These are phyloP conservation scores for Stephanodiscus triporus DNA, from an alignment of 108 stramenopile species.

Conservation along the genomic window DNA sequence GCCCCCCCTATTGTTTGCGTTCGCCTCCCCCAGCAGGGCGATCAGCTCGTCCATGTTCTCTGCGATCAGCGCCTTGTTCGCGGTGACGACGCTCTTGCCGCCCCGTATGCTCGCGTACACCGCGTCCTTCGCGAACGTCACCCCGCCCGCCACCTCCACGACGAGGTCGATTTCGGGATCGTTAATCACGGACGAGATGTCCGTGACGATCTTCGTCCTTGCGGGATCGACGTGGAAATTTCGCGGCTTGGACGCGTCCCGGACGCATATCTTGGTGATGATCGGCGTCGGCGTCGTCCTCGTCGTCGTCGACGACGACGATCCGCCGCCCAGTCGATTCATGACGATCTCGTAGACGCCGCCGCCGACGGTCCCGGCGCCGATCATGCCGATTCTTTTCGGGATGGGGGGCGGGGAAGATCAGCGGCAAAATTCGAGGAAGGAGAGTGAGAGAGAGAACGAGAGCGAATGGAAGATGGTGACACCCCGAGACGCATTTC, in stretches of 20 bases:
- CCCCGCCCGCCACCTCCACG: constrained; percentile 81
- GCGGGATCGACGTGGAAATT: constrained; percentile 69
- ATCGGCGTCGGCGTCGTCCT: constrained; percentile 15
- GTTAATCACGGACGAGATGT: constrained; percentile 64
- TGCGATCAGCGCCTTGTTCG: constrained; percentile 83
- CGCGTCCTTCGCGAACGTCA: constrained; percentile 60
- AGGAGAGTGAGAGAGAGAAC: not conserved
- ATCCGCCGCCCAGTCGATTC: constrained; percentile 46
- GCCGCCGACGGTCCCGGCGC: constrained; percentile 74
- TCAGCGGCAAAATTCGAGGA: no score
- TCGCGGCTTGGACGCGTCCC: constrained; percentile 69
- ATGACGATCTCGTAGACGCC: constrained; percentile 82
- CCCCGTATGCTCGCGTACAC: constrained; percentile 56
- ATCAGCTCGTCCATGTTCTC: constrained; percentile 68
- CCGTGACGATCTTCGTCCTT: constrained; percentile 57
- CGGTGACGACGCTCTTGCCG: constrained; percentile 80
- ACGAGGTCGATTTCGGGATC: constrained; percentile 75
- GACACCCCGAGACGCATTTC: no score
- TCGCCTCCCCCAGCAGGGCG: constrained; percentile 21
- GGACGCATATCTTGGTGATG: constrained; percentile 89
- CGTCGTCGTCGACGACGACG: constrained; percentile 1
- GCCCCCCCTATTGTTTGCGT: constrained; percentile 12
- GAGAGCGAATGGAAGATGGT: not conserved
- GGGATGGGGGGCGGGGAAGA: constrained; percentile 14
- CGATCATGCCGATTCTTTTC: constrained; percentile 63